These are phyloP conservation scores for Fomitopsis palustris DNA, from an alignment of 1,284 basidiomycete species.

Conservation along the genomic window DNA sequence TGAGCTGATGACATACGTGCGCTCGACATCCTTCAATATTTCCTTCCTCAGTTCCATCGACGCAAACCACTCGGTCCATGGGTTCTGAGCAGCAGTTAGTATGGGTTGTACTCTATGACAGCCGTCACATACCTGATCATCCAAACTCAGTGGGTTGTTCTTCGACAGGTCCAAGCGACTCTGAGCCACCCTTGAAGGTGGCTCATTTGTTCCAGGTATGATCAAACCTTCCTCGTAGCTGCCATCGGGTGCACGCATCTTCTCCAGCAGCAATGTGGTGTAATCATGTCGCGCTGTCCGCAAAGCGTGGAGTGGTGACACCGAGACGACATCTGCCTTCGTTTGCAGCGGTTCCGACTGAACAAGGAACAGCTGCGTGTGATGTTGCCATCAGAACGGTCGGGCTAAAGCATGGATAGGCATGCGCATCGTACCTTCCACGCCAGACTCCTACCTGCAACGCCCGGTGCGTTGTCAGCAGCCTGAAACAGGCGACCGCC, in stretches of 20 bases:
- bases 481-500: constrained; percentile 53
- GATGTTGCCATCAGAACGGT: constrained; percentile 8
- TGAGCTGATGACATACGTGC: constrained; percentile 57
- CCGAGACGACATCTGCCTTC: constrained; percentile 39
- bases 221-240: constrained; percentile 67
- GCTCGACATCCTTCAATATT: constrained; percentile 88
- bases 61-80: constrained; percentile 91
- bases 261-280: constrained; percentile 49
- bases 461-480: constrained; percentile 35
- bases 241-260: constrained; percentile 76
- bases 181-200: constrained; percentile 33
- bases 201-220: constrained; percentile 44
- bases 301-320: constrained; percentile 43
- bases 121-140: constrained; percentile 60
- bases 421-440: constrained; percentile 61
- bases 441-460: constrained; percentile 67
- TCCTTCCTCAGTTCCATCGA: constrained; percentile 83
- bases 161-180: constrained; percentile 50
- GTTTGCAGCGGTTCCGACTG: constrained; percentile 54
- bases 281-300: constrained; percentile 49
- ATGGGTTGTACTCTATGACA: not conserved
- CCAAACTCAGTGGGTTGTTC: constrained; percentile 85
- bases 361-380: constrained; percentile 55
- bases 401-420: not conserved
- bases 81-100: constrained; percentile 54